Conservation (phyloP, 2,329 filamentous ascomycete species). For the Diplodia sapinea region DNA sequence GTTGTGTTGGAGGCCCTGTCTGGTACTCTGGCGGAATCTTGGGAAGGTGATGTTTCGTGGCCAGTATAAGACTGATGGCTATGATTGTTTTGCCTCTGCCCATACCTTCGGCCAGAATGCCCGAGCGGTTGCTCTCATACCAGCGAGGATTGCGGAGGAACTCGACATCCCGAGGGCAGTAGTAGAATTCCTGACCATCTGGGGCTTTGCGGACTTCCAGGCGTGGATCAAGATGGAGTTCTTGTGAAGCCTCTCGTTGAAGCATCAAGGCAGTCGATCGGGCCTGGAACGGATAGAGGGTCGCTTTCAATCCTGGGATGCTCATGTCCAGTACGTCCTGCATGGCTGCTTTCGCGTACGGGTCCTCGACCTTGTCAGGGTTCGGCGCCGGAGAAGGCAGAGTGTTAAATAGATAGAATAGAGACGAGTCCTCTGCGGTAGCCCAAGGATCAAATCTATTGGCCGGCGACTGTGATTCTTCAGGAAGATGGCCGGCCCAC, state of each 20-base stretch:
- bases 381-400: slow-evolving; percentile 70
- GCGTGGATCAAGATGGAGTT: slow-evolving; percentile 73
- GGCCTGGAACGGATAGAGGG: slow-evolving; percentile 78
- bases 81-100: slow-evolving; percentile 84
- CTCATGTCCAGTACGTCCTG: slow-evolving; percentile 58
- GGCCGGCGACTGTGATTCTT: slow-evolving; percentile 29
- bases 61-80: slow-evolving; percentile 72
- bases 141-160: slow-evolving; percentile 69
- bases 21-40: slow-evolving; percentile 68
- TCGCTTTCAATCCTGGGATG: slow-evolving; percentile 63
- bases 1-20: slow-evolving; percentile 50
- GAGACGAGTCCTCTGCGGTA: slow-evolving; percentile 55
- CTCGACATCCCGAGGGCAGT: slow-evolving; percentile 67
- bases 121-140: slow-evolving; percentile 77
- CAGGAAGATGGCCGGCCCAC: slow-evolving; percentile 60
- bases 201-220: slow-evolving; percentile 67
- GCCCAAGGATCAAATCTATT: slow-evolving; percentile 50
- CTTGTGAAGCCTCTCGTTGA: slow-evolving; percentile 73
- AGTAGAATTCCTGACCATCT: slow-evolving; percentile 69
- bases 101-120: slow-evolving; percentile 82
- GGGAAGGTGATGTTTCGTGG: slow-evolving; percentile 73
- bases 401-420: slow-evolving; percentile 75
- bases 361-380: slow-evolving; percentile 56
- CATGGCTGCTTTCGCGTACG: slow-evolving; percentile 61
- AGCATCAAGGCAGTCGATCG: slow-evolving; percentile 83